Evolutionary conservation across 2,329 filamentous ascomycete species (phyloP), one percentile per base, ranked within the genome.

Genomic region (Ustulina deusta): DNA sequence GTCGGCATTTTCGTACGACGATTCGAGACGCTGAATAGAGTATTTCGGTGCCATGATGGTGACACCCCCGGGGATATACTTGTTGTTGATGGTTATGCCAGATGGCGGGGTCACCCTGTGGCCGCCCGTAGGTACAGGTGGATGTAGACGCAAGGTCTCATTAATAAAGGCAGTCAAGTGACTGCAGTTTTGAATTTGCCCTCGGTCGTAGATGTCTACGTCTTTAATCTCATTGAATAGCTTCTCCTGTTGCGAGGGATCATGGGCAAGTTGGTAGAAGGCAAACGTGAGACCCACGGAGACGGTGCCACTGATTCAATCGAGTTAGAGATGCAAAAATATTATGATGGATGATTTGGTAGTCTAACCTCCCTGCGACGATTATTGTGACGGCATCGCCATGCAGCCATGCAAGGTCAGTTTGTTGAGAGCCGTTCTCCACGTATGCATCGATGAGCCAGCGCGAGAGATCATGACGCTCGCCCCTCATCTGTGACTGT

Each of bases 71-170:
- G 76, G 76, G n/a, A 79, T 77, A 25, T 71, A 74, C 3, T 57
- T 67, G 7, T 66, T 71, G 20, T 76, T 74, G 3, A 78, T 63
- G 1, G 44, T 63, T 1, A 78, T 63, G 0, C 77, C 78, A 25
- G 70, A 68, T 2, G 72, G 67, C 1, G 77, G 74, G 0, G 74
- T 73, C 3, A 72, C 51, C 5, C 75, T 72, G 17, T 72, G 65
- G 1, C 72, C 77, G 10, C 74, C 77, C 1, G 74, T 74, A 15
- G 77, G 71, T 0, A 74, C 70, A 0, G 77, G 74, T 6, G 71
- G 73, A n/a, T 79, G 62, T 9, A 78, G 54, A 0, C 78, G 71
- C 32, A 79, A 63, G 0, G 76, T 75, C 59, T 79, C 78, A 22
- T 75, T 73, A 27, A 78, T 75, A 10, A 77, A 56, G 0, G 75